A percentile compares a stretch with the other conserved stretches of the same genome.
These are phyloP conservation scores for Rhytidiadelphus loreus DNA, from an alignment of 225 moss, liverwort and hornwort genomes.

Conservation along the genomic window DNA sequence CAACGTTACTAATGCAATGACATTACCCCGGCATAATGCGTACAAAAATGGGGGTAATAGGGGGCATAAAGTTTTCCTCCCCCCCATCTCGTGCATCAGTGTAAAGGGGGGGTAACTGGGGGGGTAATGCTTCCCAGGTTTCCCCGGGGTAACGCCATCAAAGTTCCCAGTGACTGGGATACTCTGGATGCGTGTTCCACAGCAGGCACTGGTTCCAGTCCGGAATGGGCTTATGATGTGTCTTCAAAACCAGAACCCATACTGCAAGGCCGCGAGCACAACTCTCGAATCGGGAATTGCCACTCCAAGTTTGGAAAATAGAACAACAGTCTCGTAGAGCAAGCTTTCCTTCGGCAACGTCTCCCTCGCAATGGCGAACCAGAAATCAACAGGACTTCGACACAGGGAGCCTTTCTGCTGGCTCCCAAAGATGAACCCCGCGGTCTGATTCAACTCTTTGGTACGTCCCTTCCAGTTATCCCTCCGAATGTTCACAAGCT, in stretches of 20 bases:
- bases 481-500: not conserved
- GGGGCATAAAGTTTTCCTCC: too few species aligned
- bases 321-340: not conserved
- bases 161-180: too few species aligned
- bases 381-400: not conserved
- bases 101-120: too few species aligned
- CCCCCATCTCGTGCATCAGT: too few species aligned
- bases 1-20: too few species aligned
- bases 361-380: not conserved
- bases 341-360: not conserved
- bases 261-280: not conserved
- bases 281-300: not conserved
- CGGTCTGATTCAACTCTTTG: not conserved
- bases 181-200: not conserved
- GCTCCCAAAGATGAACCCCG: not conserved
- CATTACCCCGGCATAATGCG: too few species aligned
- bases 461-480: not conserved
- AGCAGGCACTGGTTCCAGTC: not conserved
- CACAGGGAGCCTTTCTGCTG: not conserved
- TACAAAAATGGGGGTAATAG: too few species aligned
- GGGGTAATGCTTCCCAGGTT: too few species aligned
- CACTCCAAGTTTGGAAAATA: not conserved
- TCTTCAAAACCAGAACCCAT: not conserved
- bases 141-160: too few species aligned
- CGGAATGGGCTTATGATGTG: not conserved